phyloP scores from a whole-genome alignment of 1,284 basidiomycete genomes.

The Kalmanozyma brasiliensis region DNA sequence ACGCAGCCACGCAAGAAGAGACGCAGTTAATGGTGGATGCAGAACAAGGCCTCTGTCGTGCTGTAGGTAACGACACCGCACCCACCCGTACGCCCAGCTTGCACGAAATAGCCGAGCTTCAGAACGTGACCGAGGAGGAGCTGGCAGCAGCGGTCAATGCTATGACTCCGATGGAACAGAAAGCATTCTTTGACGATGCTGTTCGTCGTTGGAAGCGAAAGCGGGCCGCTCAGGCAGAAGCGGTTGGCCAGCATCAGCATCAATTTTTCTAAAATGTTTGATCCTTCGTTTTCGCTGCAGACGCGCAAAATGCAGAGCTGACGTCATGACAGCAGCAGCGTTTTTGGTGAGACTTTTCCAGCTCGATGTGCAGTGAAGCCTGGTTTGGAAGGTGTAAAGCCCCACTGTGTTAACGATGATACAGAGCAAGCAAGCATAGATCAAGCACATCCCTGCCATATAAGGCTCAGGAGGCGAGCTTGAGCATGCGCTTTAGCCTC shows the following conservation, averaged over 20 bases:
- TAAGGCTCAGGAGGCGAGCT: too few species aligned
- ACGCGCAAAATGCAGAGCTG: constrained; percentile 2
- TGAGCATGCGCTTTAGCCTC: too few species aligned
- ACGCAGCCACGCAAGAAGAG: constrained; percentile 11
- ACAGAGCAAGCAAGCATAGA: too few species aligned
- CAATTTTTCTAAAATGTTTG: constrained; percentile 21
- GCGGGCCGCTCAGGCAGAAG: constrained; percentile 2
- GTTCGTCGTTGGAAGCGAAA: constrained; percentile 30
- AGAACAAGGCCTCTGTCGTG: constrained; percentile 18
- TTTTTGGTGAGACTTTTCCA: too few species aligned
- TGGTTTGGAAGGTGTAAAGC: too few species aligned
- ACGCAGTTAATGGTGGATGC: constrained; percentile 26
- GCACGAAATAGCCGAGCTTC: constrained; percentile 21
- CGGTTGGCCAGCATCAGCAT: constrained; percentile 16
- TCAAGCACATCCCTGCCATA: too few species aligned
- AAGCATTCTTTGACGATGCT: constrained; percentile 29
- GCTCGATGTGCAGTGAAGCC: too few species aligned
- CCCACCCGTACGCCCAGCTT: constrained; percentile 13
- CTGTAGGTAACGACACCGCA: constrained; percentile 1
- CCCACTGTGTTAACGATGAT: too few species aligned
- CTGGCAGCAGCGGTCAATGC: constrained; percentile 28
- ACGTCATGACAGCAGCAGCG: constrained; percentile 42
- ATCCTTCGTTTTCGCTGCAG: neutral
- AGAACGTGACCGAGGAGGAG: constrained; percentile 29
- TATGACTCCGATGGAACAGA: constrained; percentile 26